Conservation (phyloP, 306 rosid species). For the Herpetospermum pedunculosum region DNA sequence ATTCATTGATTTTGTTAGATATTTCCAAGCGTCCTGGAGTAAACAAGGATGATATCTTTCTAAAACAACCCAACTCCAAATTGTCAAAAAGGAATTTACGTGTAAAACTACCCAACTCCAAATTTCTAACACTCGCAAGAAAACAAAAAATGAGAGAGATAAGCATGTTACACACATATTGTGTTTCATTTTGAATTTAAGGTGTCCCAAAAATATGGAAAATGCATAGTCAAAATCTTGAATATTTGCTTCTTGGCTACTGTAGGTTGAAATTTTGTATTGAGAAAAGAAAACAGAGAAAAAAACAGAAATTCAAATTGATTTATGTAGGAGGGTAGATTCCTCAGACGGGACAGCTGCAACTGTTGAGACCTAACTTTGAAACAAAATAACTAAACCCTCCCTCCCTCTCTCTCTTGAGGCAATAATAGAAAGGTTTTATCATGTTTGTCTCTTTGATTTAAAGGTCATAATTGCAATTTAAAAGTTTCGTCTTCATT, state of each 20-base stretch:
- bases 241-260: background rate
- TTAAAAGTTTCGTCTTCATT: too few relatives aligned
- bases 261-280: background rate
- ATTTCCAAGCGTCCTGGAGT: too few relatives aligned
- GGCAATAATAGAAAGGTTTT: background rate
- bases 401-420: background rate
- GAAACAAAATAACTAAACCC: background rate
- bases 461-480: too few relatives aligned
- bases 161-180: background rate
- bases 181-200: background rate
- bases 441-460: too few relatives aligned
- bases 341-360: background rate
- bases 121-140: background rate
- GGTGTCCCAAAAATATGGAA: background rate
- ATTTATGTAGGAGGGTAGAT: background rate
- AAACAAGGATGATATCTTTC: too few relatives aligned
- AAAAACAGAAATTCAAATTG: background rate
- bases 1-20: too few relatives aligned
- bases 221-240: background rate
- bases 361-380: background rate
- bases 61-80: too few relatives aligned
- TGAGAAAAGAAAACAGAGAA: background rate
- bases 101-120: too few relatives aligned
- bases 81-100: too few relatives aligned
- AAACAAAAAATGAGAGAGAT: background rate